phyloP scores from a whole-genome alignment of 345 rosid genomes.

The Corchorus olitorius region DNA sequence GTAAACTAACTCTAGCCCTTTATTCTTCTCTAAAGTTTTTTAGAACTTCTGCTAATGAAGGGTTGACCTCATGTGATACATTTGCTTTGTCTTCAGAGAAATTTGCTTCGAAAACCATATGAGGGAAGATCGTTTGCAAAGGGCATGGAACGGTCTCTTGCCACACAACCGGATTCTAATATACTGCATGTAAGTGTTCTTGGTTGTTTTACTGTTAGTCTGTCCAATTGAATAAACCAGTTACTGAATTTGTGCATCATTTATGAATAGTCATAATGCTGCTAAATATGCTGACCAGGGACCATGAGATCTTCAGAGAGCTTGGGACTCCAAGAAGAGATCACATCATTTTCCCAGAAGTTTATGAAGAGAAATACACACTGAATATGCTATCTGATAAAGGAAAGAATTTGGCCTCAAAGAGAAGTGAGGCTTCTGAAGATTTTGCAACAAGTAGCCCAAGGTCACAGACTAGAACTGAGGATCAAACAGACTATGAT shows the following conservation, averaged over 20 bases:
- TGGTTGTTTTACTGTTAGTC: neutral
- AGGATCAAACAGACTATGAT: neutral
- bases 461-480: no score
- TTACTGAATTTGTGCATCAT: neutral
- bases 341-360: conserved; percentile 59
- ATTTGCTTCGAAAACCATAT: conserved; percentile 32
- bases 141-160: conserved; percentile 65
- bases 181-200: conserved; percentile 61
- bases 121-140: conserved; percentile 29
- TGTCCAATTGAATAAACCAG: conserved; percentile 4
- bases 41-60: neutral
- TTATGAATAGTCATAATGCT: conserved; percentile 15
- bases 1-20: conserved; percentile 31
- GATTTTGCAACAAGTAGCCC: neutral
- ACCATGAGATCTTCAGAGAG: conserved; percentile 42
- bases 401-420: conserved; percentile 12
- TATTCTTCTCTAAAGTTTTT: neutral
- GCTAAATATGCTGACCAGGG: conserved; percentile 43
- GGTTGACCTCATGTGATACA: conserved; percentile 13
- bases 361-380: conserved; percentile 26
- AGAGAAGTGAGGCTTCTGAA: conserved; percentile 26
- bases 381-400: neutral
- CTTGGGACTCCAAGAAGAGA: conserved; percentile 60
- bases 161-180: conserved; percentile 59
- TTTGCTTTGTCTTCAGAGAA: conserved; percentile 39